Evolutionary conservation across 192 early-diverging fungal genomes (phyloP).

Genomic region (Coemansia sp.): DNA sequence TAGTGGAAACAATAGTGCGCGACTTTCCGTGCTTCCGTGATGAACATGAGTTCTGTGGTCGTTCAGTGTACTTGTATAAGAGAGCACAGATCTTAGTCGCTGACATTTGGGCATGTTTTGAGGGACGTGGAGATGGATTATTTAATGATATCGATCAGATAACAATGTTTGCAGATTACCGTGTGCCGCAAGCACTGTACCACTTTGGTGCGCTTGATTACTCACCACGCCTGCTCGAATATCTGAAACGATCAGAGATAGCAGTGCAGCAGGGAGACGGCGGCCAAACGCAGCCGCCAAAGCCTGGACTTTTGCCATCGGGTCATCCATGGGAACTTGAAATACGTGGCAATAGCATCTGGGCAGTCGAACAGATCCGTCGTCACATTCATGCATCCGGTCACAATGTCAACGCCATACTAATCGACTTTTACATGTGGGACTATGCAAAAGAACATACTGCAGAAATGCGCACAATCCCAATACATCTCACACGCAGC

Average conservation of each 20-base stretch:
- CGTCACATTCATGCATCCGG: slow-evolving; percentile 20
- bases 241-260: slow-evolving; percentile 35
- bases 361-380: slow-evolving; percentile 66
- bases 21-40: slow-evolving; percentile 71
- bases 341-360: slow-evolving; percentile 78
- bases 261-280: slow-evolving; percentile 5
- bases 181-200: slow-evolving; percentile 72
- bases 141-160: slow-evolving; percentile 76
- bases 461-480: slow-evolving; percentile 56
- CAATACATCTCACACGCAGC: slow-evolving; percentile 65
- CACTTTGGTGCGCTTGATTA: slow-evolving; percentile 70
- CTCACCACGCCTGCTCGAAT: slow-evolving; percentile 56
- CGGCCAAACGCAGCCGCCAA: slow-evolving; percentile 1
- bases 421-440: slow-evolving; percentile 90
- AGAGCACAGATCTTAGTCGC: slow-evolving; percentile 83
- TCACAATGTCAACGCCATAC: slow-evolving; percentile 64
- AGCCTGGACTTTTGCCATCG: slow-evolving; percentile 47
- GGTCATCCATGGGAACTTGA: slow-evolving; percentile 72
- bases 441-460: slow-evolving; percentile 73
- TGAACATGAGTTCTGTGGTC: slow-evolving; percentile 57
- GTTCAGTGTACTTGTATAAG: slow-evolving; percentile 67
- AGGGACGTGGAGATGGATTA: slow-evolving; percentile 58
- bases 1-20: slow-evolving; percentile 59
- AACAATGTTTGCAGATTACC: slow-evolving; percentile 92
- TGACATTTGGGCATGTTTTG: slow-evolving; percentile 86